These are phyloP conservation scores for Yamadazyma insecticola DNA, from an alignment of 805 yeast genomes.

Conservation along the genomic window DNA sequence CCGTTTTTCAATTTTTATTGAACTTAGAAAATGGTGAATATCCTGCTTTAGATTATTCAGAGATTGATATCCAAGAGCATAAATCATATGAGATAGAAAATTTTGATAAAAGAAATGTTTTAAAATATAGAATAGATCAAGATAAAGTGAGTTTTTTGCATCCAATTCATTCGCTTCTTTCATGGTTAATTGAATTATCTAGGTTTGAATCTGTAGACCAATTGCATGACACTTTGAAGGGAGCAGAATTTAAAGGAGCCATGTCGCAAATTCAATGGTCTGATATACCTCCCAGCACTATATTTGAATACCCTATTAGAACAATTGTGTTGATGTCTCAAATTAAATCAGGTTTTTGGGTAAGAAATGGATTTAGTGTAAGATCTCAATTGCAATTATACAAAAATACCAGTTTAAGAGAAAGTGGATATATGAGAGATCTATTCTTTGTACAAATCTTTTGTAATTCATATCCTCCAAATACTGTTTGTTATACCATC, in stretches of 20 bases:
- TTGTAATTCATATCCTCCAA: conserved; percentile 45
- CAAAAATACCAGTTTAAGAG: conserved; percentile 72
- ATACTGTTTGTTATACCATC: conserved; percentile 51
- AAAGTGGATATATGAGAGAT: conserved; percentile 78
- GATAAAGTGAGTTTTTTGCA: conserved; percentile 68
- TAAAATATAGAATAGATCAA: conserved; percentile 21
- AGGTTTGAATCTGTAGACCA: conserved; percentile 19
- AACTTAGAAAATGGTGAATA: conserved; percentile 24
- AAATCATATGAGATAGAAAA: conserved; percentile 17
- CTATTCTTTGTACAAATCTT: conserved; percentile 68
- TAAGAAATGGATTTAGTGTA: conserved; percentile 83
- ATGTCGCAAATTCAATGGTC: not conserved
- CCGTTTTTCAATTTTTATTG: conserved; percentile 25
- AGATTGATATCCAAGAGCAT: conserved; percentile 15
- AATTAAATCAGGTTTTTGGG: conserved; percentile 89
- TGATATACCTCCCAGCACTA: conserved; percentile 16
- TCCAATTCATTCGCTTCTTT: conserved; percentile 69
- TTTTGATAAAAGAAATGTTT: conserved; percentile 17
- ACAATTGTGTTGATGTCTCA: conserved; percentile 77
- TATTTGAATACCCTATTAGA: conserved; percentile 73
- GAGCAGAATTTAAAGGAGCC: conserved; percentile 6
- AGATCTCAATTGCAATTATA: conserved; percentile 77
- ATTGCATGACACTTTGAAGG: conserved; percentile 16
- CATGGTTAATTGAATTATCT: conserved; percentile 64
- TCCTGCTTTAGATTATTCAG: conserved; percentile 26